Evolutionary conservation across 179 eudicot species (phyloP), one percentile per base, ranked within the genome.

Genomic region (Dionaea muscipula): DNA sequence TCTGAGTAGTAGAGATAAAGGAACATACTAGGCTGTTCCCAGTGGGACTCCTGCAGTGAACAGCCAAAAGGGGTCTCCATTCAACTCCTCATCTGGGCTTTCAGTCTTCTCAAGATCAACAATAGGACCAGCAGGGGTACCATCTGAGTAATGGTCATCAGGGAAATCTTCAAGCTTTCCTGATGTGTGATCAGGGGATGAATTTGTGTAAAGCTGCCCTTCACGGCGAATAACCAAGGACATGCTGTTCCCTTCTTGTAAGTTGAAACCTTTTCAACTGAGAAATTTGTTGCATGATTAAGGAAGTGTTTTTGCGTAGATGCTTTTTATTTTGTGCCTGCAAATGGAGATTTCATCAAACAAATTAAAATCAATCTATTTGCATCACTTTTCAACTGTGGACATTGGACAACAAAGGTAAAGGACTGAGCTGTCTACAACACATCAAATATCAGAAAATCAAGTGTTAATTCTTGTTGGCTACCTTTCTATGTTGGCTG

Each of bases 211-310:
- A 61, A 55, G 35, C 41, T 66, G 63, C 56, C 68, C 75, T 47
- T 66, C 62, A 37, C 62, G 63, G 26, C 55, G 60, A 55, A 68
- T 26, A 4, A 62, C 50, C 19, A 72, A 62, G 21, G 70, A 56
- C 44, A 65, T 64, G 61, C 43, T 55, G 45, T 57, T 61, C 40
- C 58, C 78, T 55, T 78, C 78, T 47, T n/a, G 53, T 41, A 22
- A 73, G 73, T 68, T 85, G 87, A 62, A 78, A 76, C 67, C 57
- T 76, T 69, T 71, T 68, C 61, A 85, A 69, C 26, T 83, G 85
- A 14, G 71, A 56, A 62, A 83, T 75, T 52, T 85, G 95, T 63
- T 83, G 80, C 68, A 66, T 72, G 55, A 85, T 72, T 47, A 65
- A 55, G 59, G 47, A 44, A 23, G 63, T 57, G 36, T 69, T 61